Evolutionary conservation across 257 asterid genomes (phyloP), one percentile per base, ranked within the genome.

Genomic region (Schizonepeta tenuifolia): DNA sequence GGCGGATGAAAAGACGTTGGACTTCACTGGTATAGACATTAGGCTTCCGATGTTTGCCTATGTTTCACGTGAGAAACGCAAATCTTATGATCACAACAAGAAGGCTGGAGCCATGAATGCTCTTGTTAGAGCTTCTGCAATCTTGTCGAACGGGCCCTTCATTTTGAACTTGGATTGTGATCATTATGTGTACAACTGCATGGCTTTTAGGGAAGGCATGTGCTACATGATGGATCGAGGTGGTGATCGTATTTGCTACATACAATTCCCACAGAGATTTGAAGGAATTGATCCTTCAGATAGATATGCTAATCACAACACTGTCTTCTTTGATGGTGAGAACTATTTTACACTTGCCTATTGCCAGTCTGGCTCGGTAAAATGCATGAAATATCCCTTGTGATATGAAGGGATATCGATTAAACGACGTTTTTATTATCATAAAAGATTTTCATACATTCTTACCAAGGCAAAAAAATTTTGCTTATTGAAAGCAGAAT

Each of bases 101-200:
- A 94, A 94, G 80, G 97, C 99, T 1, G 99, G 99, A 21, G 97
- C 99, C 38, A 94, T 94, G 99, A 94, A 94, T 63, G 96, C 93
- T 18, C 76, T 91, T 65, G 99, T 94, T 67, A 85, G 99, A 79
- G 97, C 97, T 59, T 94, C 99, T 13, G 99, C 99, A 2, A 81
- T 91, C 60, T 80, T 94, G 33, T 94, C 99, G 18, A 94, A 94
- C 33, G 97, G 97, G 49, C 95, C 99, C 0, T 94, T 94, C 82
- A 94, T 94, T 69, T 86, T 94, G 71, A 94, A 94, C 84, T 78
- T 94, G 84, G 99, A 94, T 33, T 94, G 99, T 49, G 99, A 94
- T 53, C 99, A 94, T 75, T 91, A 94, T 17, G 77, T 94, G 73
- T 94, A 94, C 80, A 88, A 94, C 53, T 88, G 88, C n/a, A 79